A percentile compares a stretch with the other conserved stretches of the same genome.
Conservation (phyloP, 768 basidiomycete species). For the Boletus pseudopeckii region DNA sequence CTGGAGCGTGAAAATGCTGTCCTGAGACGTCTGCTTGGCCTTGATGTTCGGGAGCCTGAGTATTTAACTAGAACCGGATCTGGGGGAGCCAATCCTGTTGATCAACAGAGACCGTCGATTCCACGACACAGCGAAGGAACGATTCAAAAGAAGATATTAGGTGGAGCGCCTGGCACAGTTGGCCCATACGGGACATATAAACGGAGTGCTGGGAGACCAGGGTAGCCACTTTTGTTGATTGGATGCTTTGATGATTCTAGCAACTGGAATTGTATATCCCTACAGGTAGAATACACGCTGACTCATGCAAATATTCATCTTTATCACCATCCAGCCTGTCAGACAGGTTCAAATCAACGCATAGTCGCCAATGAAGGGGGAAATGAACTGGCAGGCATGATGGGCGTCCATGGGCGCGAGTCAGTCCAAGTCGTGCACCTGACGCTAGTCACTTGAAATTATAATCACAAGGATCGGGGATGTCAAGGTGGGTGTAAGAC, state of each 20-base stretch:
- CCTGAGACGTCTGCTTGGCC: constrained; percentile 66
- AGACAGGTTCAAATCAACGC: background rate
- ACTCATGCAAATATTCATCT: too few relatives aligned
- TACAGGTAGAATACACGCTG: background rate
- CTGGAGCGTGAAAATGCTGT: constrained; percentile 86
- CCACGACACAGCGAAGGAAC: constrained; percentile 13
- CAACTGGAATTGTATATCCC: background rate
- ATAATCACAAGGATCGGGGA: background rate
- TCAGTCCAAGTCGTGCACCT: too few relatives aligned
- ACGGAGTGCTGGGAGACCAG: constrained; percentile 22
- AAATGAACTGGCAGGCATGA: background rate
- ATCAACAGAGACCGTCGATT: constrained; percentile 13
- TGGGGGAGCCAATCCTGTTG: constrained; percentile 2
- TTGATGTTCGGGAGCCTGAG: constrained; percentile 33
- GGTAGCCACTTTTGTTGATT: constrained; percentile 5
- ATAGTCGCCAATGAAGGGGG: background rate
- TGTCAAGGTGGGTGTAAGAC: too few relatives aligned
- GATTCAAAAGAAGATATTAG: constrained; percentile 26
- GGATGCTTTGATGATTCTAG: background rate
- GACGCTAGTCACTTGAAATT: too few relatives aligned
- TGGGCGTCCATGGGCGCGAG: too few relatives aligned
- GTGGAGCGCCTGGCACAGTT: constrained; percentile 35
- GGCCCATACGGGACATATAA: constrained; percentile 47
- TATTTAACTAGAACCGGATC: background rate
- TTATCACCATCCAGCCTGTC: too few relatives aligned